Percentiles rank a stretch among this genome's conserved stretches.
Evolutionary conservation across 1,139 yeast genomes (phyloP).

Genomic region (Saccharomyces hybrid): DNA sequence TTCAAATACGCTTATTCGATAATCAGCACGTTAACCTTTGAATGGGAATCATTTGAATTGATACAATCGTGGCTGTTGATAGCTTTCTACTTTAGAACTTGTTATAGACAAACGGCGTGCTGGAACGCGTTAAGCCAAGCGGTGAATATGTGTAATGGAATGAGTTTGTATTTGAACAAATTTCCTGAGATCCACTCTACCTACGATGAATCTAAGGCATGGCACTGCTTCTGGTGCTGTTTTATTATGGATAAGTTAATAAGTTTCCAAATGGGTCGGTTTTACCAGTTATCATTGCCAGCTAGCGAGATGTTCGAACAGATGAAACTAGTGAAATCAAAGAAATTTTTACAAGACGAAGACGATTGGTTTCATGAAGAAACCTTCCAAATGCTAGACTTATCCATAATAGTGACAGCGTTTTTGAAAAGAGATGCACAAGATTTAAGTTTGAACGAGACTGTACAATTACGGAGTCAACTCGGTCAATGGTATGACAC

Average conservation of each 20-base stretch:
- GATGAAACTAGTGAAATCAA: constrained; percentile 3
- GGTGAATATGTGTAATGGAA: constrained; percentile 45
- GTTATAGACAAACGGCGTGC: constrained; percentile 52
- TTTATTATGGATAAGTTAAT: constrained; percentile 49
- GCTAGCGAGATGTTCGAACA: constrained; percentile 22
- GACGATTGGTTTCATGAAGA: constrained; percentile 17
- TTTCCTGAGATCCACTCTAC: constrained; percentile 26
- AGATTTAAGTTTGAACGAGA: constrained; percentile 13
- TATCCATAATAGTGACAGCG: constrained; percentile 12
- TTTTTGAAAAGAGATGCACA: constrained; percentile 14
- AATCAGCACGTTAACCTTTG: constrained; percentile 46
- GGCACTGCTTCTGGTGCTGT: constrained; percentile 51
- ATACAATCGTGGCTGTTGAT: constrained; percentile 57
- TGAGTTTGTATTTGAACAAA: constrained; percentile 40
- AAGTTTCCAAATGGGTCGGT: constrained; percentile 50
- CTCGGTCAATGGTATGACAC: constrained; percentile 18
- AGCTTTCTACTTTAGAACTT: constrained; percentile 45
- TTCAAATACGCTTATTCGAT: constrained; percentile 47
- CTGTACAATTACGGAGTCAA: constrained; percentile 7
- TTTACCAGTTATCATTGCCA: constrained; percentile 40
- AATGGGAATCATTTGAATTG: constrained; percentile 62
- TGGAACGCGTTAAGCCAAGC: constrained; percentile 51
- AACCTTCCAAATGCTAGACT: constrained; percentile 33
- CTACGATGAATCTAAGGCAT: constrained; percentile 46
- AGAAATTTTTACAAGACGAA: neutral